A percentile compares a stretch with the other conserved stretches of the same genome.
These are phyloP conservation scores for Cyberlindnera lachancei DNA, from an alignment of 805 yeast genomes.

Conservation along the genomic window DNA sequence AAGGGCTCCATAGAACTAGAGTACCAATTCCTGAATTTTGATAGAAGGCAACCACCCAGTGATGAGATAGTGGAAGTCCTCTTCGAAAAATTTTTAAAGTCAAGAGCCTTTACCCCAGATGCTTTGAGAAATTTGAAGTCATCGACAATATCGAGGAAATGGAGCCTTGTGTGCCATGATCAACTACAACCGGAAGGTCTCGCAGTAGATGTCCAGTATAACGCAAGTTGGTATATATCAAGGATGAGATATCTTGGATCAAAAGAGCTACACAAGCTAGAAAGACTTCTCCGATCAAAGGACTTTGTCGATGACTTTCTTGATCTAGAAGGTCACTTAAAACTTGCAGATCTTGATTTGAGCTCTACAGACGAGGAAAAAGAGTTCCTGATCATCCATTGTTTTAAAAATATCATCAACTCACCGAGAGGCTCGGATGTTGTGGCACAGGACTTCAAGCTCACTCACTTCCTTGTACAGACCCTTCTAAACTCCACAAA, in stretches of 20 bases:
- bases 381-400: constrained; percentile 43
- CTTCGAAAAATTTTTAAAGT: constrained; percentile 13
- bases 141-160: constrained; percentile 16
- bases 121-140: constrained; percentile 14
- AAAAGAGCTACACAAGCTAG: constrained; percentile 19
- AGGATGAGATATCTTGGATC: constrained; percentile 9
- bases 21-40: constrained; percentile 20
- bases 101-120: constrained; percentile 18
- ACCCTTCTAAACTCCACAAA: constrained; percentile 41
- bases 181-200: constrained; percentile 4
- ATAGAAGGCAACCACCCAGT: constrained; percentile 23
- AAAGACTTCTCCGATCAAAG: constrained; percentile 16
- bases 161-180: constrained; percentile 23
- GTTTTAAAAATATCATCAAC: constrained; percentile 43
- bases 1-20: constrained; percentile 8
- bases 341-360: constrained; percentile 36
- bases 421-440: constrained; percentile 18
- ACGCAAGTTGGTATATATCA: constrained; percentile 16
- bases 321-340: constrained; percentile 41
- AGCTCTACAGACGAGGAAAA: constrained; percentile 41
- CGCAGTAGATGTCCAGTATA: not conserved
- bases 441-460: constrained; percentile 17
- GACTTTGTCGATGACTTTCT: constrained; percentile 33
- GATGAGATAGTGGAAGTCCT: constrained; percentile 17
- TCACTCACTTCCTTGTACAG: constrained; percentile 33